Conservation (phyloP, 257 asterid genomes). For the Solanum clarkiae region DNA sequence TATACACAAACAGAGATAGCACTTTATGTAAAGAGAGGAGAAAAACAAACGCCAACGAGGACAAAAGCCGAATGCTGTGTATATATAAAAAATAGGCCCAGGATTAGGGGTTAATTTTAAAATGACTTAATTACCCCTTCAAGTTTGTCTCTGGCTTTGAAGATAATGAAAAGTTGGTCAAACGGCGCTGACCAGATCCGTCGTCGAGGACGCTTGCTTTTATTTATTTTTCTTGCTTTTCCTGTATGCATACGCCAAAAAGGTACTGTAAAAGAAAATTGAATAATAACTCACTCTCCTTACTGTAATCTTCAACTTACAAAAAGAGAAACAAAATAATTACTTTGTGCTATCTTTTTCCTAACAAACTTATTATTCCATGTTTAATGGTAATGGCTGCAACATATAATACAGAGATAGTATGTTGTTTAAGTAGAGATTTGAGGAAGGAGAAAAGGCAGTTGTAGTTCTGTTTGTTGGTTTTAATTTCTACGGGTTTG, state of each 20-base stretch:
- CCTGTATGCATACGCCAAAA: not conserved
- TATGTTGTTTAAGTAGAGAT: not conserved
- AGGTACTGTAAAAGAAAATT: not conserved
- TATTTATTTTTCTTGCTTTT: not conserved
- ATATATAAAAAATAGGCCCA: not conserved
- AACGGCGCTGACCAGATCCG: constrained; percentile 57
- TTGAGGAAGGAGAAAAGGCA: not conserved
- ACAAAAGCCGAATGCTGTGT: not conserved
- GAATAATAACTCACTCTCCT: not conserved
- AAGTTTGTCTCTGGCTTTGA: not conserved
- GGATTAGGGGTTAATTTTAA: not conserved
- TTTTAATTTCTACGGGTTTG: constrained; percentile 16
- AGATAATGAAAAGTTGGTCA: constrained; percentile 30
- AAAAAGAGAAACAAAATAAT: not conserved
- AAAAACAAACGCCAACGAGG: not conserved
- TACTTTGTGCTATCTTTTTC: not conserved
- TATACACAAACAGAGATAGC: not conserved
- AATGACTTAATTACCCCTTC: constrained; percentile 25
- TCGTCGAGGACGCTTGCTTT: constrained; percentile 8
- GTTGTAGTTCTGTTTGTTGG: not conserved
- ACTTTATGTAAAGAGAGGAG: not conserved
- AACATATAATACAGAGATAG: not conserved
- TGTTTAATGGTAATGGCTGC: not conserved
- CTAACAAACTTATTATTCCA: not conserved
- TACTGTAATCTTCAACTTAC: not conserved